phyloP scores from a whole-genome alignment of 208 protist genomes.

The Leishmania tropica region DNA sequence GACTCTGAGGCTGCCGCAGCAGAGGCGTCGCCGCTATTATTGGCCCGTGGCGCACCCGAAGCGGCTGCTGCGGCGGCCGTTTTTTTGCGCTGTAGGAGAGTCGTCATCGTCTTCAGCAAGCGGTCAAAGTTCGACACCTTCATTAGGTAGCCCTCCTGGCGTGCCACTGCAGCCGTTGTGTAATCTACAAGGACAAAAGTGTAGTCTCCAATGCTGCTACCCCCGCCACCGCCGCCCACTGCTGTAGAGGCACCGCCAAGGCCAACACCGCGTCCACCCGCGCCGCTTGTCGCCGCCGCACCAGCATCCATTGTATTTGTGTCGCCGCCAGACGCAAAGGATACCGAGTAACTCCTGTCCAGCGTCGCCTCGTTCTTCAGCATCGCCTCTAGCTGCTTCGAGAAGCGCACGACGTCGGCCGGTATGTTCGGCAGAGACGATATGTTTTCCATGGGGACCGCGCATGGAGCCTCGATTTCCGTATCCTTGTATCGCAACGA shows the following conservation, averaged over 20 bases:
- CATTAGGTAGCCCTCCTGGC: slow-evolving; percentile 37
- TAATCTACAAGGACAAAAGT: slow-evolving; percentile 33
- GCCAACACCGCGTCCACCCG: background rate
- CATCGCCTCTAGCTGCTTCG: slow-evolving; percentile 37
- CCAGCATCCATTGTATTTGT: background rate
- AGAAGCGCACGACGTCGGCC: slow-evolving; percentile 25
- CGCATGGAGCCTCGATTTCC: slow-evolving; percentile 25
- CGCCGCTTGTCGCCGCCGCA: background rate
- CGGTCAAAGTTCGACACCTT: slow-evolving; percentile 19
- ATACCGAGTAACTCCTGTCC: slow-evolving; percentile 1
- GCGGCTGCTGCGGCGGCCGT: background rate
- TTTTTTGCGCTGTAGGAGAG: slow-evolving; percentile 11
- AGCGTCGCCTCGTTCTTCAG: slow-evolving; percentile 29
- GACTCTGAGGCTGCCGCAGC: background rate
- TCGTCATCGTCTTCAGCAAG: slow-evolving; percentile 27
- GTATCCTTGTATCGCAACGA: slow-evolving; percentile 44
- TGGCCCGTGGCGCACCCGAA: no score
- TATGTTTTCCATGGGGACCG: slow-evolving; percentile 29
- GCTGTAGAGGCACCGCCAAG: background rate
- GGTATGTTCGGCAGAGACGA: slow-evolving; percentile 36
- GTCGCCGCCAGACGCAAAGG: slow-evolving; percentile 11
- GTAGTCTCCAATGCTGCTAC: slow-evolving; percentile 1
- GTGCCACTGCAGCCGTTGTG: background rate
- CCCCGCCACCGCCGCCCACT: background rate
- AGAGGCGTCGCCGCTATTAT: background rate